Conservation (phyloP, 306 rosid species). For the Corylus americana region DNA sequence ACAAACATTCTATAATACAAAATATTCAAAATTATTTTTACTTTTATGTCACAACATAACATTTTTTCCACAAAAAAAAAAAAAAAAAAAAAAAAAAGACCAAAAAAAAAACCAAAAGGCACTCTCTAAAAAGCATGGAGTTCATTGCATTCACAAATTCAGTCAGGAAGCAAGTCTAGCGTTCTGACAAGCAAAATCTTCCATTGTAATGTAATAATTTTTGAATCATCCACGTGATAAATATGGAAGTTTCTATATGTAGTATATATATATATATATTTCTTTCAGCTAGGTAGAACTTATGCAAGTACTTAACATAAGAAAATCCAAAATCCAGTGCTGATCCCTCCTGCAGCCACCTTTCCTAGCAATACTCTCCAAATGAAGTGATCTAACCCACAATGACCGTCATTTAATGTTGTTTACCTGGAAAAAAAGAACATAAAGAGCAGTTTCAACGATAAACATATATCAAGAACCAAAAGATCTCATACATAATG, state of each 20-base stretch:
- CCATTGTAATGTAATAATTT: background rate
- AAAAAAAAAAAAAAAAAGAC: no score
- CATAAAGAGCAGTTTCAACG: conserved; percentile 15
- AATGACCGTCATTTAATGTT: conserved; percentile 2
- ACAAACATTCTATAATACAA: no score
- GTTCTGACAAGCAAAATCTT: background rate
- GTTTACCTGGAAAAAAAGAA: conserved; percentile 40
- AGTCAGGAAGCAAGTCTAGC: background rate
- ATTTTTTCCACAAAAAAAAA: background rate
- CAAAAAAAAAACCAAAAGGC: no score
- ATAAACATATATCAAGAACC: conserved; percentile 10
- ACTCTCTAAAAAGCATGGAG: no score
- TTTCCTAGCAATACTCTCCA: background rate
- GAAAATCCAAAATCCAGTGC: conserved; percentile 16
- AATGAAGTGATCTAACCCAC: conserved; percentile 23
- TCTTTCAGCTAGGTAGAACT: no score
- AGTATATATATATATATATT: conserved; percentile 4
- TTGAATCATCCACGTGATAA: background rate
- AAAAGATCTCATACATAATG: conserved; percentile 8
- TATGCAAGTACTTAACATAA: background rate
- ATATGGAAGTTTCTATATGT: conserved; percentile 24
- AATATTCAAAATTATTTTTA: no score
- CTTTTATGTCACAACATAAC: no score
- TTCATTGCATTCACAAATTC: background rate
- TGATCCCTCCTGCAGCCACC: conserved; percentile 10